phyloP scores from a whole-genome alignment of 73 alveolate species.

The Symbiodinium natans region DNA sequence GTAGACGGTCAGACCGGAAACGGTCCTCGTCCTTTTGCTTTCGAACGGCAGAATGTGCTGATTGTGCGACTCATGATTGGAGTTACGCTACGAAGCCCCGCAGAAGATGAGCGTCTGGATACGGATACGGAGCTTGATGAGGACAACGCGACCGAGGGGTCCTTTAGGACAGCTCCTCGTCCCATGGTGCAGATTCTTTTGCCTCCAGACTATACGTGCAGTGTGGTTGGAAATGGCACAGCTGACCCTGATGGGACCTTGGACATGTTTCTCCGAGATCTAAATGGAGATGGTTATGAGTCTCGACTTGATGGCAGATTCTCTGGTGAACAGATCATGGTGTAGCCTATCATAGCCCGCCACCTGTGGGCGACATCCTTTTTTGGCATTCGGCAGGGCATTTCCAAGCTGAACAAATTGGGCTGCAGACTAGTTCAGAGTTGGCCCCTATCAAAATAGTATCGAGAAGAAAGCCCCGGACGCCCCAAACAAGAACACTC shows the following conservation, averaged over 20 bases:
- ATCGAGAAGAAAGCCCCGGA: too few species aligned
- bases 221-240: slow-evolving; percentile 68
- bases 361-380: too few species aligned
- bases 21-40: slow-evolving; percentile 73
- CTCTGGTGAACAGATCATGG: too few species aligned
- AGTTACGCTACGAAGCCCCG: slow-evolving; percentile 53
- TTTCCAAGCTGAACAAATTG: too few species aligned
- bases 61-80: slow-evolving; percentile 54
- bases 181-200: neutral
- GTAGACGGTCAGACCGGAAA: slow-evolving; percentile 83
- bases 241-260: slow-evolving; percentile 41
- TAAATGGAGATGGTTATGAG: neutral
- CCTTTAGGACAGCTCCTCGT: neutral
- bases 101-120: neutral
- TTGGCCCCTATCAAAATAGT: too few species aligned
- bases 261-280: slow-evolving; percentile 15
- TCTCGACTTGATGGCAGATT: neutral
- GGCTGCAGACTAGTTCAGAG: too few species aligned
- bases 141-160: neutral
- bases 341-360: too few species aligned
- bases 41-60: slow-evolving; percentile 65
- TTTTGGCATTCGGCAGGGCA: too few species aligned
- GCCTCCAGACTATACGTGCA: neutral
- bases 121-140: neutral
- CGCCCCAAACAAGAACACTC: too few species aligned